These are phyloP conservation scores for Colletotrichum tropicicola DNA, from an alignment of 2,329 filamentous ascomycete genomes.

Conservation along the genomic window DNA sequence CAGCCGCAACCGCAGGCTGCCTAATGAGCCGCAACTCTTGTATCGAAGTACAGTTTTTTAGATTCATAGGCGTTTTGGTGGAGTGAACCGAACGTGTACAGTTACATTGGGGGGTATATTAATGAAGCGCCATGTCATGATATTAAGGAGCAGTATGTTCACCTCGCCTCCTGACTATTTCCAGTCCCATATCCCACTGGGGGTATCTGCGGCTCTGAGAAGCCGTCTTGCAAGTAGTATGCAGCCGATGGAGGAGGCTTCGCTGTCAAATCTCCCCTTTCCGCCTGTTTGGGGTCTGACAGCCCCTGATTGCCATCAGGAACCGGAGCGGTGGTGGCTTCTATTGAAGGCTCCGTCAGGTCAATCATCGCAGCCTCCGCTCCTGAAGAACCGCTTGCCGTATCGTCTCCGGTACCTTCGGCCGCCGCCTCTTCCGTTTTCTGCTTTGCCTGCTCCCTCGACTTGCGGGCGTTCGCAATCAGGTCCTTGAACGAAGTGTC, in stretches of 20 bases:
- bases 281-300: neutral
- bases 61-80: constrained; percentile 6
- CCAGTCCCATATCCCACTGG: neutral
- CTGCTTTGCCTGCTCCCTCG: constrained; percentile 51
- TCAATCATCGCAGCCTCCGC: neutral
- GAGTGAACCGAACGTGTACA: neutral
- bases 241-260: neutral
- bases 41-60: neutral
- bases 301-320: neutral
- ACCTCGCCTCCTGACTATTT: constrained; percentile 17
- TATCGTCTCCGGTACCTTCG: neutral
- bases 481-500: constrained; percentile 80
- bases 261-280: neutral
- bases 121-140: constrained; percentile 16
- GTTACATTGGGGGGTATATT: constrained; percentile 10
- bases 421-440: constrained; percentile 30
- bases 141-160: neutral
- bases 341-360: neutral
- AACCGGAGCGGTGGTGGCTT: neutral
- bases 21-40: constrained; percentile 7
- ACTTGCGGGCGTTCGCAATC: constrained; percentile 77
- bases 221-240: constrained; percentile 20
- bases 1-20: constrained; percentile 32
- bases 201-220: constrained; percentile 19
- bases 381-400: neutral